Conservation (phyloP, 2,329 filamentous ascomycete genomes). For the Myriosclerotinia scirpicola region DNA sequence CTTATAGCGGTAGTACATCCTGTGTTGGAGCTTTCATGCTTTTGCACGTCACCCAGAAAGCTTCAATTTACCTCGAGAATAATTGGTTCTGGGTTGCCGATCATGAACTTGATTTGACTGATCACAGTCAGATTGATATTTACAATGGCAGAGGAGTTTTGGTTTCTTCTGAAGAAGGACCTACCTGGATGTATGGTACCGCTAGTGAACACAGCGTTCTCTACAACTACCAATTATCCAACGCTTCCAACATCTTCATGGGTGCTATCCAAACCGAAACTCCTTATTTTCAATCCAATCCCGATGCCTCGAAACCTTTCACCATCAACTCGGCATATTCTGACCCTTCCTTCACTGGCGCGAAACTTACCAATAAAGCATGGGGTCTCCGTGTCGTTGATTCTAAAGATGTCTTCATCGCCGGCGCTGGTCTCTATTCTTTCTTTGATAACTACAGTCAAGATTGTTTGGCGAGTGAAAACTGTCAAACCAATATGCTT, state of each 20-base stretch:
- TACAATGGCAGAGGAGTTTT: slow-evolving; percentile 75
- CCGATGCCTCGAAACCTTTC: slow-evolving; percentile 68
- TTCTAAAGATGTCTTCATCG: slow-evolving; percentile 66
- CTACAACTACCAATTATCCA: slow-evolving; percentile 83
- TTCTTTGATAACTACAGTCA: slow-evolving; percentile 84
- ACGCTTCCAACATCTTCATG: slow-evolving; percentile 78
- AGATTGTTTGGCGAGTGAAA: slow-evolving; percentile 63
- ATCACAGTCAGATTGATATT: slow-evolving; percentile 78
- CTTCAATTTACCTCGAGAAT: slow-evolving; percentile 81
- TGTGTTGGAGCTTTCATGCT: slow-evolving; percentile 76
- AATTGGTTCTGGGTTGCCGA: slow-evolving; percentile 89
- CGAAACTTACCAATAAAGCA: slow-evolving; percentile 56
- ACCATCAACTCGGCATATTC: slow-evolving; percentile 54
- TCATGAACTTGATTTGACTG: slow-evolving; percentile 76
- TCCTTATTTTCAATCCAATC: slow-evolving; percentile 83
- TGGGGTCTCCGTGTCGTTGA: slow-evolving; percentile 73
- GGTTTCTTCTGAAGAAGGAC: slow-evolving; percentile 71
- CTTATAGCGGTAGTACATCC: slow-evolving; percentile 59
- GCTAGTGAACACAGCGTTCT: slow-evolving; percentile 64
- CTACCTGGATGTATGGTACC: slow-evolving; percentile 80
- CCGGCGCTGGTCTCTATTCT: slow-evolving; percentile 73
- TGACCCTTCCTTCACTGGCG: slow-evolving; percentile 67
- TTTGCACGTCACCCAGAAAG: slow-evolving; percentile 61
- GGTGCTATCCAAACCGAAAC: slow-evolving; percentile 86
- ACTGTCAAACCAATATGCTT: slow-evolving; percentile 78